Percentiles rank a stretch among this genome's conserved stretches.
These are phyloP conservation scores for Escovopsis weberi DNA, from an alignment of 2,329 filamentous ascomycete species.

Conservation along the genomic window DNA sequence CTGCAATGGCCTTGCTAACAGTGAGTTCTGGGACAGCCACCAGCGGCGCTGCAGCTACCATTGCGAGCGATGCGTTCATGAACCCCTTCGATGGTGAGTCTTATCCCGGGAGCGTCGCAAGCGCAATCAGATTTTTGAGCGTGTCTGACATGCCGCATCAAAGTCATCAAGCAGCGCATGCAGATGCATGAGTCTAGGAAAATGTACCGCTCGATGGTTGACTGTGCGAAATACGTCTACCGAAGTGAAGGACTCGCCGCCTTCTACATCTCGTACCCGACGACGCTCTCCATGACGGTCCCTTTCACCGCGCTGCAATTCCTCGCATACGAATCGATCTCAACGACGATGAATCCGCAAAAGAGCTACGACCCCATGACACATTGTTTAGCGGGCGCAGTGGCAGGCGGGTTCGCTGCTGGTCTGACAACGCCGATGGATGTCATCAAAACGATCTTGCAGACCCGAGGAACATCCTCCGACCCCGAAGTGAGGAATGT, in stretches of 20 bases:
- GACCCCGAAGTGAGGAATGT: constrained; percentile 75
- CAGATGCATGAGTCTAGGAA: constrained; percentile 87
- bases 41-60: constrained; percentile 88
- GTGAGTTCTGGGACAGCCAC: constrained; percentile 42
- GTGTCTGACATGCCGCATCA: neutral
- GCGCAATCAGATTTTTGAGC: too few relatives aligned
- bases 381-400: constrained; percentile 81
- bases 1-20: constrained; percentile 2
- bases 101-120: neutral
- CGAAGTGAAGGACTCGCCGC: constrained; percentile 73
- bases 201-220: constrained; percentile 69
- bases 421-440: constrained; percentile 92
- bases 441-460: constrained; percentile 93
- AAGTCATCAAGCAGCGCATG: constrained; percentile 99
- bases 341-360: constrained; percentile 77
- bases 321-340: constrained; percentile 93
- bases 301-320: constrained; percentile 96
- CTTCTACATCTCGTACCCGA: constrained; percentile 98
- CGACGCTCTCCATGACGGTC: constrained; percentile 95
- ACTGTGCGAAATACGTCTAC: constrained; percentile 84
- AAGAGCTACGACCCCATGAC: constrained; percentile 84
- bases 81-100: constrained; percentile 90
- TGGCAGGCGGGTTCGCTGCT: constrained; percentile 86
- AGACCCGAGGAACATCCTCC: constrained; percentile 73
- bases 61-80: constrained; percentile 96